These are phyloP conservation scores for Trametes maxima DNA, from an alignment of 768 basidiomycete species.

Conservation along the genomic window DNA sequence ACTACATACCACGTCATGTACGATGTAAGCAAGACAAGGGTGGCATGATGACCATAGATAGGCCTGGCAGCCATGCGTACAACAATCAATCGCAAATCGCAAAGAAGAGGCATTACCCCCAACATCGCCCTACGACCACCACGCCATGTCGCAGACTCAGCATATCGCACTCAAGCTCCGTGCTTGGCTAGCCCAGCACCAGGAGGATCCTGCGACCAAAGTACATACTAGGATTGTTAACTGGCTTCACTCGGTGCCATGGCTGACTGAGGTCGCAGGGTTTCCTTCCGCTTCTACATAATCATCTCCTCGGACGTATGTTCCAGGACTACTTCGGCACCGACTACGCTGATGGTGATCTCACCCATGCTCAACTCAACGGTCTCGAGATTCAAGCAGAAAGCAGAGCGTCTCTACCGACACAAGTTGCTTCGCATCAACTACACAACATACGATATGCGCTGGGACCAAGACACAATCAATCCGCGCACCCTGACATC, in stretches of 20 bases:
- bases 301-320: too few relatives aligned
- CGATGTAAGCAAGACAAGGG: conserved; percentile 23
- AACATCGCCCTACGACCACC: conserved; percentile 16
- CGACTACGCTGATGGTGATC: conserved; percentile 33
- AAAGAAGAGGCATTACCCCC: not conserved
- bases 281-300: too few relatives aligned
- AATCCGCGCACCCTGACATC: conserved; percentile 43
- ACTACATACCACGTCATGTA: conserved; percentile 25
- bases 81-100: too few relatives aligned
- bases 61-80: not conserved
- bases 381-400: conserved; percentile 10
- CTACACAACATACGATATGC: conserved; percentile 47
- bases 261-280: too few relatives aligned
- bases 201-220: conserved; percentile 34
- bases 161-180: conserved; percentile 3
- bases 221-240: conserved; percentile 10
- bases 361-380: conserved; percentile 24
- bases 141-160: conserved; percentile 24
- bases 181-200: not conserved
- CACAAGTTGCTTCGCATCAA: conserved; percentile 38
- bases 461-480: conserved; percentile 43
- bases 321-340: conserved; percentile 6
- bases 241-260: too few relatives aligned
- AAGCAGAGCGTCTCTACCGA: conserved; percentile 33
- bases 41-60: not conserved